Evolutionary conservation across 2,329 filamentous ascomycete genomes (phyloP).

Genomic region (Cladosporium cucumerinum): DNA sequence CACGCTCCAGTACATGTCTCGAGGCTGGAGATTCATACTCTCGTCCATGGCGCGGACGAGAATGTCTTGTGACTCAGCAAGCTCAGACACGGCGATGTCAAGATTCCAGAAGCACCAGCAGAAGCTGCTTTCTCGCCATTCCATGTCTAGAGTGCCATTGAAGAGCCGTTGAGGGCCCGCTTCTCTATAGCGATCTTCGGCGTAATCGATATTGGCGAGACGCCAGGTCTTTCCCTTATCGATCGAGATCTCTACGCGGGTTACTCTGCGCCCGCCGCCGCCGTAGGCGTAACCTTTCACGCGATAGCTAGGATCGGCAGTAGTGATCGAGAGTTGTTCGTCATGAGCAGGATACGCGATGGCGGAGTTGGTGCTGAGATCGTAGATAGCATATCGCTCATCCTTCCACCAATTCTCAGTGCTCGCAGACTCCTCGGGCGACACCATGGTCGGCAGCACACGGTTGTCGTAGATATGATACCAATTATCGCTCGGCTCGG

Average conservation of each 20-base stretch:
- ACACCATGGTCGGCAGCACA: slow-evolving; percentile 81
- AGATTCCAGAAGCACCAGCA: slow-evolving; percentile 93
- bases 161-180: slow-evolving; percentile 63
- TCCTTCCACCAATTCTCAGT: slow-evolving; percentile 79
- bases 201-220: slow-evolving; percentile 73
- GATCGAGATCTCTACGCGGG: slow-evolving; percentile 76
- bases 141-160: slow-evolving; percentile 75
- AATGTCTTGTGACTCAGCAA: slow-evolving; percentile 66
- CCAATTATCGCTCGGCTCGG: slow-evolving; percentile 82
- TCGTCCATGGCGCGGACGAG: slow-evolving; percentile 89
- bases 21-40: slow-evolving; percentile 76
- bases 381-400: slow-evolving; percentile 89
- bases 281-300: slow-evolving; percentile 82
- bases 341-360: slow-evolving; percentile 77
- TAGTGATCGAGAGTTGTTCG: slow-evolving; percentile 57
- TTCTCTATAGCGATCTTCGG: slow-evolving; percentile 78
- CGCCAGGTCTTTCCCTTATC: slow-evolving; percentile 80
- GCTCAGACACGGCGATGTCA: slow-evolving; percentile 59
- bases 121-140: slow-evolving; percentile 76
- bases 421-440: slow-evolving; percentile 73
- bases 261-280: slow-evolving; percentile 80
- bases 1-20: slow-evolving; percentile 95
- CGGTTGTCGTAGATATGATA: slow-evolving; percentile 94
- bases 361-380: slow-evolving; percentile 82
- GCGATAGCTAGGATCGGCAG: slow-evolving; percentile 55